These are phyloP conservation scores for Cercospora brassicicola DNA, from an alignment of 2,329 filamentous ascomycete genomes.

Conservation along the genomic window DNA sequence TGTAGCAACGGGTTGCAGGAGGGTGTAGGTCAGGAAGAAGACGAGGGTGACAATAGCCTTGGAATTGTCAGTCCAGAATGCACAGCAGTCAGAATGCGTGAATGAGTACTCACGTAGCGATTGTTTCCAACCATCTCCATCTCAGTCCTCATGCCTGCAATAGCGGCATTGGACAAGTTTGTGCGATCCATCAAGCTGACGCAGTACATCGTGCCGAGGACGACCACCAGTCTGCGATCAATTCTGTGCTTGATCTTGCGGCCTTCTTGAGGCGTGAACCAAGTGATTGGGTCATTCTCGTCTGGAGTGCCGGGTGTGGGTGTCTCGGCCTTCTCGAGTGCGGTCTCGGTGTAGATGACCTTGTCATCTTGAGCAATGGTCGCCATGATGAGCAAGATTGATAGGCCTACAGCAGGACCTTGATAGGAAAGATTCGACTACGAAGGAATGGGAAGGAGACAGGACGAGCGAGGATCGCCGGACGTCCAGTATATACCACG, in stretches of 20 bases:
- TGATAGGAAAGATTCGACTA: background rate
- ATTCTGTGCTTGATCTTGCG: constrained; percentile 63
- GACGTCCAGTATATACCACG: background rate
- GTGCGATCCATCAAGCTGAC: constrained; percentile 12
- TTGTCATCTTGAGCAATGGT: background rate
- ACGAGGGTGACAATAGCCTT: constrained; percentile 40
- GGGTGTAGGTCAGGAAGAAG: constrained; percentile 42
- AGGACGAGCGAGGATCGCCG: background rate
- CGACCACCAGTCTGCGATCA: constrained; percentile 8
- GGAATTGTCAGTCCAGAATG: constrained; percentile 21
- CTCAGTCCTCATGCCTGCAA: constrained; percentile 28
- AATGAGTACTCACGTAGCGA: constrained; percentile 20
- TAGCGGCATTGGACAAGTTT: constrained; percentile 34
- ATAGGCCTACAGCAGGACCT: background rate
- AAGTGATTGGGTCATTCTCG: constrained; percentile 34
- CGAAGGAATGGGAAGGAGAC: background rate
- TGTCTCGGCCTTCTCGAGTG: constrained; percentile 5
- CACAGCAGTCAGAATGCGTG: too few species aligned
- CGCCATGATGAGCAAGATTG: background rate
- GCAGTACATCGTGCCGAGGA: constrained; percentile 14
- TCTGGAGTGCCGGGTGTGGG: background rate
- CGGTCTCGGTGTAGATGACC: background rate
- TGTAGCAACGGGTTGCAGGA: constrained; percentile 40
- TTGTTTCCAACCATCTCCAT: constrained; percentile 21
- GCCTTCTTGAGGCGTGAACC: constrained; percentile 62